These are phyloP conservation scores for Myrica gale DNA, from an alignment of 306 rosid genomes.

Conservation along the genomic window DNA sequence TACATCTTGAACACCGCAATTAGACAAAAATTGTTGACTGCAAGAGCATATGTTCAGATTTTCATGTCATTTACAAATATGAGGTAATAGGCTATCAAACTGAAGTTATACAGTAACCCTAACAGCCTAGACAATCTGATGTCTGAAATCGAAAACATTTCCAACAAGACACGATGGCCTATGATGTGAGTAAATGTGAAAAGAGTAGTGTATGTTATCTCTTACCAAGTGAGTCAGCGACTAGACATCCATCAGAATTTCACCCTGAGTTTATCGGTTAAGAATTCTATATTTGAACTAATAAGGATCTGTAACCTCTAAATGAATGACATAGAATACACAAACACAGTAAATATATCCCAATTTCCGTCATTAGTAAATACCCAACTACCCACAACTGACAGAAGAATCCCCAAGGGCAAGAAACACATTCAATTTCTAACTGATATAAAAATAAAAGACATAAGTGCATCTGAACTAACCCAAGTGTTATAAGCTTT, in stretches of 20 bases:
- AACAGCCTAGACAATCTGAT: background rate
- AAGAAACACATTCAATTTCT: conserved; percentile 17
- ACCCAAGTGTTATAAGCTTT: conserved; percentile 77
- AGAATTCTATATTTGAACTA: background rate
- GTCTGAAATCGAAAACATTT: conserved; percentile 2
- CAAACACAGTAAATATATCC: background rate
- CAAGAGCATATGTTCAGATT: conserved; percentile 11
- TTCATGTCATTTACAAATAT: conserved; percentile 8
- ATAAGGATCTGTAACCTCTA: background rate
- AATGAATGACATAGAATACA: background rate
- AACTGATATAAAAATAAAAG: conserved; percentile 17
- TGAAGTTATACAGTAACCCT: background rate
- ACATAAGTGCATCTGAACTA: conserved; percentile 30
- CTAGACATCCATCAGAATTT: background rate
- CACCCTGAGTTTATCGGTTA: background rate
- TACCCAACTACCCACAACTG: background rate
- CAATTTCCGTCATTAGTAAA: background rate
- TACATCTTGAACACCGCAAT: conserved; percentile 14
- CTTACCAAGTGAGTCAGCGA: background rate
- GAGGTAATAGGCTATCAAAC: background rate
- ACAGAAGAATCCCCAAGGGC: background rate
- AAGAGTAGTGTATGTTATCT: background rate
- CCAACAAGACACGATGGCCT: background rate
- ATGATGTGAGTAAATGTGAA: background rate
- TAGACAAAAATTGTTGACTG: background rate